These are phyloP conservation scores for Naganishia antarctica DNA, from an alignment of 768 basidiomycete genomes.

Conservation along the genomic window DNA sequence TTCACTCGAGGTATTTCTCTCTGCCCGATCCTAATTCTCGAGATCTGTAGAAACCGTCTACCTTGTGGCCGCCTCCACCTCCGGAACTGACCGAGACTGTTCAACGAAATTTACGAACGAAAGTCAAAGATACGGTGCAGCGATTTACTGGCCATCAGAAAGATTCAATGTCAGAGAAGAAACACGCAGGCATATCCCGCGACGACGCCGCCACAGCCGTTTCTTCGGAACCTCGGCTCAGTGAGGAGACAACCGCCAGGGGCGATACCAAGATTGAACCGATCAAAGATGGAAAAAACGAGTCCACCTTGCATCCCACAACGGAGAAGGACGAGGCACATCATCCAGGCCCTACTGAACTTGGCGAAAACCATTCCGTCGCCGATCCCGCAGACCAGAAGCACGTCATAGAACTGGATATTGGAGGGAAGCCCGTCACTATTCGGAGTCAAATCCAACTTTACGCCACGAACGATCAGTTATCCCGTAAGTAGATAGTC, in stretches of 20 bases:
- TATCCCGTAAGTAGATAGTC: slow-evolving; percentile 27
- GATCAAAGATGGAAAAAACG: slow-evolving; percentile 10
- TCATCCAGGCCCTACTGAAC: slow-evolving; percentile 36
- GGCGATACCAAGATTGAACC: slow-evolving; percentile 27
- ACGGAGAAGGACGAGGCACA: slow-evolving; percentile 31
- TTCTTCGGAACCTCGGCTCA: background rate
- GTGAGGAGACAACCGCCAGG: slow-evolving; percentile 24
- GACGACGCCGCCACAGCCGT: slow-evolving; percentile 19
- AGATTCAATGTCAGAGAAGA: background rate
- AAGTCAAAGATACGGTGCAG: slow-evolving; percentile 40
- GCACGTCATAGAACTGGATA: slow-evolving; percentile 33
- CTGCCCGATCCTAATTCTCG: background rate
- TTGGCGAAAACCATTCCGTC: slow-evolving; percentile 31
- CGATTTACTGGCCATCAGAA: slow-evolving; percentile 27
- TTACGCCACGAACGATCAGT: slow-evolving; percentile 74
- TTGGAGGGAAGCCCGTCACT: slow-evolving; percentile 48
- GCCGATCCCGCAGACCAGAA: slow-evolving; percentile 39
- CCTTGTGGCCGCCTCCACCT: slow-evolving; percentile 50
- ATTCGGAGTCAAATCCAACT: slow-evolving; percentile 70
- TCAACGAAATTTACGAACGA: slow-evolving; percentile 35
- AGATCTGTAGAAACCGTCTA: slow-evolving; percentile 45
- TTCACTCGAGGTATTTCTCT: background rate
- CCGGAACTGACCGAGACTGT: slow-evolving; percentile 45
- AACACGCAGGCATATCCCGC: background rate
- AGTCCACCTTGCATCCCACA: slow-evolving; percentile 35